These are phyloP conservation scores for sweet orange (Citrus sinensis) DNA, from an alignment of 345 rosid genomes.

Conservation along the genomic window DVS_A1.0 CM039164.1:28939001-28939500, in stretches of 20 bases:
- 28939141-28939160: background rate
- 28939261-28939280: background rate
- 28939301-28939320: background rate
- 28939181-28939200: background rate
- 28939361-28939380: background rate
- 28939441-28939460: background rate
- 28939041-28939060: conserved; percentile 95
- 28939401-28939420: background rate
- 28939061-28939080: conserved; percentile 90
- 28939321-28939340: background rate
- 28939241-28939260: background rate
- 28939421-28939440: background rate
- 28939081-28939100: conserved; percentile 63
- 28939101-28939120: background rate
- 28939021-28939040: conserved; percentile 49
- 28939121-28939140: background rate
- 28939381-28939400: background rate
- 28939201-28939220: background rate
- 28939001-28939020: conserved; percentile 70
- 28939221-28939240: background rate
- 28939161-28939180: background rate
- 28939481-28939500: conserved; percentile 91
- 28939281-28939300: background rate
- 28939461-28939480: conserved; percentile 90
- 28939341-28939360: background rate